Evolutionary conservation across 805 yeast species (phyloP), one percentile per base, ranked within the genome.

Genomic region (Yamadazyma takamatsuzukensis): DNA sequence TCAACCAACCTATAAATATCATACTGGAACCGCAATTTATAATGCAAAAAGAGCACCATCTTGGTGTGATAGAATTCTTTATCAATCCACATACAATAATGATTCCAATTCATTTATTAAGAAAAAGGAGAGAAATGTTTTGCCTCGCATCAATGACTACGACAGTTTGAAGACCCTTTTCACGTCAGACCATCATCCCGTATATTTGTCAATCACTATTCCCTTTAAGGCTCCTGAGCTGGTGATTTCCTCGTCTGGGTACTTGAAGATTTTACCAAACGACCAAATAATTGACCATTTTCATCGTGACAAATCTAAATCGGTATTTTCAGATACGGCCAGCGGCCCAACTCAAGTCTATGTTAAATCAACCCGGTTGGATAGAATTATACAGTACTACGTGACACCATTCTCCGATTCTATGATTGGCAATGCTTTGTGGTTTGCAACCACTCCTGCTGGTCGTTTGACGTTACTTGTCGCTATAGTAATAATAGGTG

Each of bases 41-140:
- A 73, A 75, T 39, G 25, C 53, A 2, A 79, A 77, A 43, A 65
- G 96, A 34, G 61, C 64, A 1, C 94, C 96, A 0, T 80, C 95
- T 5, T 89, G 95, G 95, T 88, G 96, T 56, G 97, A 89, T 53
- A 60, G 97, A 33, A 74, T 89, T 5, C 53, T 89, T 28, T 85
- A 63, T 47, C 72, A 73, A 34, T 51, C 64, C 2, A 74, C 79
- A 15, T 54, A 56, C 37, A 44, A 51, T 10, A 21, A 5, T 5
- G n/a, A 12, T 4, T 5, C 4, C n/a, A 6, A 5, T 5, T 18
- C 22, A 14, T 29, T 32, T 11, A 26, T 33, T 40, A 21, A 27
- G 11, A 18, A 27, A 13, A 3, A 14, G 11, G 11, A 26, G 3
- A 26, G 25, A 3, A 9, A 19, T 6, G 27, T 15, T 10, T 38